phyloP scores from a whole-genome alignment of 2,329 filamentous ascomycete species.

The Colletotrichum higginsianum region DNA sequence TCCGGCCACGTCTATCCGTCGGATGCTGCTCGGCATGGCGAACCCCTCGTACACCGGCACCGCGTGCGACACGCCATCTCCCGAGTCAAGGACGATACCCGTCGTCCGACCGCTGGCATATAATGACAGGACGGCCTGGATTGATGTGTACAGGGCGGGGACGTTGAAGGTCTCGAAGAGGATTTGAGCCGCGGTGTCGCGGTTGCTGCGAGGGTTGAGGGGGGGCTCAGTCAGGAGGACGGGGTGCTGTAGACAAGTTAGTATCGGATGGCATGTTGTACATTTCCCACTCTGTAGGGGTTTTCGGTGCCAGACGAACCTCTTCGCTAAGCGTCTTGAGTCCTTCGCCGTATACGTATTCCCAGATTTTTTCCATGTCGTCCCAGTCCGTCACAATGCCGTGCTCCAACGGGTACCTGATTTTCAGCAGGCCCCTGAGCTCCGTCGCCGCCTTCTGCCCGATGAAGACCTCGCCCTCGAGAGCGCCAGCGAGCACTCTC shows the following conservation, averaged over 20 bases:
- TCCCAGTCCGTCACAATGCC: constrained; percentile 99
- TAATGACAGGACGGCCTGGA: constrained; percentile 95
- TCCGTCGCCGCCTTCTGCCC: constrained; percentile 90
- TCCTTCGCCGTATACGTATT: constrained; percentile 96
- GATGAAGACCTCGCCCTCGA: constrained; percentile 98
- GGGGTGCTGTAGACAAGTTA: constrained; percentile 75
- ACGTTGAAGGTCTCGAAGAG: constrained; percentile 99
- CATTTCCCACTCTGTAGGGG: background rate
- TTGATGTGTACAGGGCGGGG: constrained; percentile 94
- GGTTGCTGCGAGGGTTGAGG: constrained; percentile 94
- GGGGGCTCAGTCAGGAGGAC: constrained; percentile 97
- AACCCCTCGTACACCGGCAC: constrained; percentile 99
- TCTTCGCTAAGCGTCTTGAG: constrained; percentile 98
- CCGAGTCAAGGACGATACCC: constrained; percentile 94
- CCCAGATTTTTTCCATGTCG: constrained; percentile 99
- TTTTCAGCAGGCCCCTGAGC: constrained; percentile 92
- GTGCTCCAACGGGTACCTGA: constrained; percentile 94
- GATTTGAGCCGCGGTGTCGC: constrained; percentile 96
- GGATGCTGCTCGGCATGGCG: constrained; percentile 94
- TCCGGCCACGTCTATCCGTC: constrained; percentile 95
- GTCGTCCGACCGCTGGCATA: constrained; percentile 97
- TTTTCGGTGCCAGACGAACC: constrained; percentile 60
- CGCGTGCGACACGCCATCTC: constrained; percentile 96
- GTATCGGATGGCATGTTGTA: constrained; percentile 28
- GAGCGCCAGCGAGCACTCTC: constrained; percentile 92